phyloP scores from a whole-genome alignment of 495 filamentous ascomycete species.

The Penicillium cinerascens region DNA sequence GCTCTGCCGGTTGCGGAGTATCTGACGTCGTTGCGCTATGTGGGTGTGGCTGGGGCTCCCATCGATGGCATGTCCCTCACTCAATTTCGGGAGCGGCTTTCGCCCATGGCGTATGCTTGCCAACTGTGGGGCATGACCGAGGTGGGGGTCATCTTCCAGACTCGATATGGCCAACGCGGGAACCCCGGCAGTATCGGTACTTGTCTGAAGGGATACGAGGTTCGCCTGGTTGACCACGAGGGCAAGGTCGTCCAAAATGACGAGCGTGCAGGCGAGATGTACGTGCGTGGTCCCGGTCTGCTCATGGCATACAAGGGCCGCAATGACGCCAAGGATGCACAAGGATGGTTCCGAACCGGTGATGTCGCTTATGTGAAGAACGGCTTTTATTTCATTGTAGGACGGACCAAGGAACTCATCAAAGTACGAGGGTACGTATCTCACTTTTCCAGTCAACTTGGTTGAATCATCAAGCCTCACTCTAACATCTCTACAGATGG shows the following conservation, averaged over 20 bases:
- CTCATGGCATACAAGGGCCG: constrained; percentile 40
- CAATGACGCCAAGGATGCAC: constrained; percentile 38
- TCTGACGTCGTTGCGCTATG: constrained; percentile 46
- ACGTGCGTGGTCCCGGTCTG: constrained; percentile 41
- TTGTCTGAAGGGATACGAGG: constrained; percentile 66
- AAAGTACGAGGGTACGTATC: constrained; percentile 55
- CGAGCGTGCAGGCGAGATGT: constrained; percentile 51
- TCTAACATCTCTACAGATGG: constrained; percentile 33
- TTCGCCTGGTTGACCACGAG: constrained; percentile 45
- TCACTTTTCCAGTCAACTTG: too few species aligned
- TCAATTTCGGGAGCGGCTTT: constrained; percentile 37
- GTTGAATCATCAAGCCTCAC: too few species aligned
- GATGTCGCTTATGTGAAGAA: constrained; percentile 64
- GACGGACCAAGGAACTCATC: constrained; percentile 74
- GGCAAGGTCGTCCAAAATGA: constrained; percentile 48
- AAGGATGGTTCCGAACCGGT: constrained; percentile 77
- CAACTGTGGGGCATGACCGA: constrained; percentile 46
- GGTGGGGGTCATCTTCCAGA: constrained; percentile 52
- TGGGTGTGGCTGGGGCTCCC: constrained; percentile 48
- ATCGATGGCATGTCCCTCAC: constrained; percentile 41
- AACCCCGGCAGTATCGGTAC: constrained; percentile 59
- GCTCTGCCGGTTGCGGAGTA: constrained; percentile 41
- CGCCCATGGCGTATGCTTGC: constrained; percentile 34
- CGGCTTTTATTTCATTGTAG: constrained; percentile 65
- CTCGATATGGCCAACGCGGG: constrained; percentile 40